Evolutionary conservation across 1,284 basidiomycete genomes (phyloP).

Genomic region (Fomitiporia mediterranea): DNA sequence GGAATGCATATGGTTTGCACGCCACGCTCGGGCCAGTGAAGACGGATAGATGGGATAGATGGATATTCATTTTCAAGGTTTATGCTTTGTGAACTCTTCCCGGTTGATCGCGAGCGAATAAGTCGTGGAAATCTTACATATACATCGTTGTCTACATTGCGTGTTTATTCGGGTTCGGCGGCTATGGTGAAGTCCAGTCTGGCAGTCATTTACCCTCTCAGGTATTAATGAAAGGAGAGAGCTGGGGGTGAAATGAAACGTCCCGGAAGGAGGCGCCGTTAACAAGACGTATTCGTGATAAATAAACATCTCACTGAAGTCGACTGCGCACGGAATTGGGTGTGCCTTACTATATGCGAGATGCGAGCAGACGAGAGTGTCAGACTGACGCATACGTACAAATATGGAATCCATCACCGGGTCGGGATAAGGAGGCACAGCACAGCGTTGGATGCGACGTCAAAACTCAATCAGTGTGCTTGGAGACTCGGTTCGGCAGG

Average conservation of each 20-base stretch:
- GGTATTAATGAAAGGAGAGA: neutral
- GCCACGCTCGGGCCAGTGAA: conserved; percentile 7
- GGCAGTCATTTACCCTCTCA: neutral
- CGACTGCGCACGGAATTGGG: neutral
- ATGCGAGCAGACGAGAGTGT: too few relatives aligned
- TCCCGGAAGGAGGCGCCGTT: neutral
- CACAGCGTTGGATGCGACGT: conserved; percentile 2
- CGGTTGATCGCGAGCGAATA: neutral
- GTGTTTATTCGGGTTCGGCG: neutral
- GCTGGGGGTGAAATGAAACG: neutral
- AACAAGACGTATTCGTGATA: too few relatives aligned
- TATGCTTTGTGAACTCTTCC: too few relatives aligned
- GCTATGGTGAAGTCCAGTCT: neutral
- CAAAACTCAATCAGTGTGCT: conserved; percentile 3
- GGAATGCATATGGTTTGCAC: neutral
- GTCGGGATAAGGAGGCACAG: neutral
- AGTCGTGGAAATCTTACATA: neutral
- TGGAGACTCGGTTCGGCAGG: neutral
- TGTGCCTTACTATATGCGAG: conserved; percentile 1
- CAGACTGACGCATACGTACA: too few relatives aligned
- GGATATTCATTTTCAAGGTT: too few relatives aligned
- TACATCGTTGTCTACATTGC: neutral
- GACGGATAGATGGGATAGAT: too few relatives aligned
- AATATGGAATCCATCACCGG: conserved; percentile 2
- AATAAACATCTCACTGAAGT: neutral